Base-by-base conservation (phyloP, 306 rosid genomes). In the Adenanthera pavonina region DNA sequence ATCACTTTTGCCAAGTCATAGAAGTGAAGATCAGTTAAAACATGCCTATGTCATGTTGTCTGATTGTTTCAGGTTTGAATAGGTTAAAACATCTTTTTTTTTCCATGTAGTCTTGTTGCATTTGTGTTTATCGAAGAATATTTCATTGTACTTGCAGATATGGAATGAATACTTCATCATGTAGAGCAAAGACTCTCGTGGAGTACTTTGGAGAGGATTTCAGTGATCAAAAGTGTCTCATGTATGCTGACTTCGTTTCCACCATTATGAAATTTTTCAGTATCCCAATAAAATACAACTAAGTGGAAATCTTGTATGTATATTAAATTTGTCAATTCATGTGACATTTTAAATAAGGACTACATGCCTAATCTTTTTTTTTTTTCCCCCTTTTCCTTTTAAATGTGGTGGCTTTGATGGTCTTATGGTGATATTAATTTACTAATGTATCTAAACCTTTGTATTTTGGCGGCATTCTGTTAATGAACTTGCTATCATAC, bases 151-250 rank as follows among this genome's bases (percentile, higher is more conserved):
- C 77, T 59, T 84, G 79, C 89, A 95, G 98, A 80, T 95, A 92
- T 86, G 98, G 95, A 73, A 89, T 95, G 97, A 90, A 86, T 77
- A 85, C 90, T 72, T 90, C 97, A 19, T 74, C 88, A 53, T 95
- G 99, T 84, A 92, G 97, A 49, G 97, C 97, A 51, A 90, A 86
- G 84, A 85, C 79, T 44, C 92, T 95, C 9, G 97, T 93, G 75
- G 97, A 93, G 78, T 93, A 95, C 89, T 95, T 95, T 8, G 97
- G 97, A 76, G 97, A 95, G 86, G 87, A 87, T 75, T 90, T 90
- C 71, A 70, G 85, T 57, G 13, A 78, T 61, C 83, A 88, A 81
- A 91, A 90, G 84, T 95, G 99, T 85, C 90, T 80, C 79, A 53
- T 87, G 99, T 95, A 92, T 57, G 98, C 84, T 41, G 78, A 62